Percentiles rank a stretch among this genome's conserved stretches.
Evolutionary conservation across 2,329 filamentous ascomycete species (phyloP).

Genomic region (Paecilomyces fulvus): DNA sequence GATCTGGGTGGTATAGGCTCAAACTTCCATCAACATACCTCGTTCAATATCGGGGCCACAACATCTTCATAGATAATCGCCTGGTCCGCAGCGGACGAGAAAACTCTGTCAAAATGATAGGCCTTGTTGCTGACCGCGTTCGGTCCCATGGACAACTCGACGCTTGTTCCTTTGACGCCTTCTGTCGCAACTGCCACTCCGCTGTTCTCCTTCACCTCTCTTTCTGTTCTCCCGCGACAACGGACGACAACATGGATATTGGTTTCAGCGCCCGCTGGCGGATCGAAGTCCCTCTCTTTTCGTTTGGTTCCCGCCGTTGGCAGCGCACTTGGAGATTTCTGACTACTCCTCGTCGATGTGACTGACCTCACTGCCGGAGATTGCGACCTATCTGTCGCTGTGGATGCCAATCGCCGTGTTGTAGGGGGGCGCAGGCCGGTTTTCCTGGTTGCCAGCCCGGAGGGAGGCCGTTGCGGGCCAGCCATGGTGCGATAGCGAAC

Average conservation of each 20-base stretch:
- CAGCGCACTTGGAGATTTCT: constrained; percentile 36
- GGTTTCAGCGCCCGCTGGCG: constrained; percentile 66
- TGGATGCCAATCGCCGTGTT: constrained; percentile 43
- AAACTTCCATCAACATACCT: constrained; percentile 49
- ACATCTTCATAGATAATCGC: constrained; percentile 92
- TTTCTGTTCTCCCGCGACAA: constrained; percentile 84
- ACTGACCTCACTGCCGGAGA: constrained; percentile 65
- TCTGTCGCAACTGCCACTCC: constrained; percentile 83
- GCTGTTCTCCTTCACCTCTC: constrained; percentile 90
- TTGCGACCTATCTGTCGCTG: constrained; percentile 45
- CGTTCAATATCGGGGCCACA: constrained; percentile 82
- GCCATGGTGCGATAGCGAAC: constrained; percentile 36
- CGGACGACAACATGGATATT: constrained; percentile 97
- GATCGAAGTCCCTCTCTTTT: constrained; percentile 77
- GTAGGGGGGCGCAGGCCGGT: constrained; percentile 43
- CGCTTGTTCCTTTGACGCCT: constrained; percentile 73
- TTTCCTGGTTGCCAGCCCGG: constrained; percentile 41
- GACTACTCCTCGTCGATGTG: constrained; percentile 28
- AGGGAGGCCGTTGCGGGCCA: constrained; percentile 44
- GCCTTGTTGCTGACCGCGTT: constrained; percentile 91
- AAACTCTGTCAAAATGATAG: constrained; percentile 95
- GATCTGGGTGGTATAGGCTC: neutral
- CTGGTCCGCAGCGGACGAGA: constrained; percentile 90
- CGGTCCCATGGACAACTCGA: constrained; percentile 86
- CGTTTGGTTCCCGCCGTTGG: constrained; percentile 61